Conservation (phyloP, 192 early-diverging fungal genomes). For the Chytriomyces sp. region DNA sequence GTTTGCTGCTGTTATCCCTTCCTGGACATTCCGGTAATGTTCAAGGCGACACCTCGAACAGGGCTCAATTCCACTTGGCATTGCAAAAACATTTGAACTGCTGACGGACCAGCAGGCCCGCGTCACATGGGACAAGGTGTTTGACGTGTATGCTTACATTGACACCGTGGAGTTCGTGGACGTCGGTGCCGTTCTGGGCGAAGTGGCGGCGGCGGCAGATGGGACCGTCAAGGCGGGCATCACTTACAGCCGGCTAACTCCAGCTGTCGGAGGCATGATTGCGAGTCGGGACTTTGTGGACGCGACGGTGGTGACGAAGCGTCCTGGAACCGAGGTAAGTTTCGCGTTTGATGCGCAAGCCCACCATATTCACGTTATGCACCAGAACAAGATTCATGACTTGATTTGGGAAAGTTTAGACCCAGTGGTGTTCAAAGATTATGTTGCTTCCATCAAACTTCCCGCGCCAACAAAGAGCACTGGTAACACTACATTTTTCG, state of each 20-base stretch:
- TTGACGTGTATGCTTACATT: not conserved
- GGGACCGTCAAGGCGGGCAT: not conserved
- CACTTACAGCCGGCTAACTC: slow-evolving; percentile 1
- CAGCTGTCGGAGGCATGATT: slow-evolving; percentile 24
- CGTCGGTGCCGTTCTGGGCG: not conserved
- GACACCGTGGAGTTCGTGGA: not conserved
- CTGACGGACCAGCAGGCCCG: slow-evolving; percentile 1
- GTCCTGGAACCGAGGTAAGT: not conserved
- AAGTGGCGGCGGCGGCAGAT: not conserved
- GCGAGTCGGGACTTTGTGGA: slow-evolving; percentile 13
- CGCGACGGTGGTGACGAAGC: not conserved
- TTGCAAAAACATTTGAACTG: not conserved
- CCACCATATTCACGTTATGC: not conserved
- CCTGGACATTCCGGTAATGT: not conserved
- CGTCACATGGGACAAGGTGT: slow-evolving; percentile 10
- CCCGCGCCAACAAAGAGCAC: not conserved
- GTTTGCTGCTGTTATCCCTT: not conserved
- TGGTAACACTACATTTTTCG: too few relatives aligned
- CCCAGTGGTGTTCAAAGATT: not conserved
- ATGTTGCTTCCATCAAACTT: not conserved
- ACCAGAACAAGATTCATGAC: not conserved
- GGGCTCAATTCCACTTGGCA: not conserved
- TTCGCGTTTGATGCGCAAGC: not conserved
- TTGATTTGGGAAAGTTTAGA: slow-evolving; percentile 19
- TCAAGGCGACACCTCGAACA: not conserved